Conservation (phyloP, 495 filamentous ascomycete genomes). For the Penicilliopsis zonata region DNA sequence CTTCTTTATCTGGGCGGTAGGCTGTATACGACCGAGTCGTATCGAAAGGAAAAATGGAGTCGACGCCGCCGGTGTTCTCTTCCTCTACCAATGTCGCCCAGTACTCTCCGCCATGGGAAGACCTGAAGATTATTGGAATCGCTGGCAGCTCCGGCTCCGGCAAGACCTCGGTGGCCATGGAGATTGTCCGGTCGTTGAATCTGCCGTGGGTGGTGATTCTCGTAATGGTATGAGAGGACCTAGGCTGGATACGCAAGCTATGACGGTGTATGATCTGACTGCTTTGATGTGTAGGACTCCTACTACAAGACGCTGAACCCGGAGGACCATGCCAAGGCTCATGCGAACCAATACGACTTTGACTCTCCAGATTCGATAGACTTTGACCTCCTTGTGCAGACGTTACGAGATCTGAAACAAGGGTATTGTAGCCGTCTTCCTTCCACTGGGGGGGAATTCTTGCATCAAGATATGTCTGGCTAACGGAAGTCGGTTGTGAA, state of each 20-base stretch:
- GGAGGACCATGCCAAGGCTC: constrained; percentile 65
- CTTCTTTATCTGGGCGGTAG: too few species aligned
- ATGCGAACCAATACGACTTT: constrained; percentile 88
- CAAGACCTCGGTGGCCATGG: constrained; percentile 89
- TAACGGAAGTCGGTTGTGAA: constrained; percentile 1
- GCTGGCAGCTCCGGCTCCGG: constrained; percentile 94
- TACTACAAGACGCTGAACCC: constrained; percentile 80
- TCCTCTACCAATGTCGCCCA: constrained; percentile 42
- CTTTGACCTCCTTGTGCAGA: constrained; percentile 80
- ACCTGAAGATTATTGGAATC: constrained; percentile 89
- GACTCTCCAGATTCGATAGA: constrained; percentile 91
- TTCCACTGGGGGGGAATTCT: neutral
- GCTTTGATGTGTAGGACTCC: constrained; percentile 53
- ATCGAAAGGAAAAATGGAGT: constrained; percentile 28
- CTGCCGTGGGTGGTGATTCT: constrained; percentile 96
- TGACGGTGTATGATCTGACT: constrained; percentile 13
- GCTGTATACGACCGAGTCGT: too few species aligned
- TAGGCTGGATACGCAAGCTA: neutral
- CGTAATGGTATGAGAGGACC: constrained; percentile 60
- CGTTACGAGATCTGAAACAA: constrained; percentile 70
- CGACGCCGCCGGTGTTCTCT: constrained; percentile 30
- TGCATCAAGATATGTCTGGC: neutral
- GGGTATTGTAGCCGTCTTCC: constrained; percentile 46
- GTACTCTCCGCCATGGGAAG: constrained; percentile 89
- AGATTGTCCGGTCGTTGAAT: constrained; percentile 80